phyloP scores from a whole-genome alignment of 2,329 filamentous ascomycete species.

The Parascedosporium putredinis region DNA sequence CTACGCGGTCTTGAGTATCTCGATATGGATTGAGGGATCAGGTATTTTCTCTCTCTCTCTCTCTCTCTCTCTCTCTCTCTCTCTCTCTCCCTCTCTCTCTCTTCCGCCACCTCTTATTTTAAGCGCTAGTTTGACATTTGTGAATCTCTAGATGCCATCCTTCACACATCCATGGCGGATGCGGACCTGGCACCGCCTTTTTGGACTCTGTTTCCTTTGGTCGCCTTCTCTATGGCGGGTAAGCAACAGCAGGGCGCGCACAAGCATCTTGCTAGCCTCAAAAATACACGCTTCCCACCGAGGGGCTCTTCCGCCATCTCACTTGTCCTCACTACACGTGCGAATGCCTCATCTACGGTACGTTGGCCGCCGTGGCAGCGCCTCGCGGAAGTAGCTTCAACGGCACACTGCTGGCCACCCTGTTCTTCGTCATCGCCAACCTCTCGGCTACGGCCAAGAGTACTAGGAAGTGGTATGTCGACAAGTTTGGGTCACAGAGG shows the following conservation, averaged over 20 bases:
- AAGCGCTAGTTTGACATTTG: too few species aligned
- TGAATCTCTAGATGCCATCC: slow-evolving; percentile 20
- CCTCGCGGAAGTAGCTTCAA: slow-evolving; percentile 58
- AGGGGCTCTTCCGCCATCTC: slow-evolving; percentile 60
- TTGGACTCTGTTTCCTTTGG: slow-evolving; percentile 32
- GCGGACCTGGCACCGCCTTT: background rate
- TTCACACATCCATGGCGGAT: slow-evolving; percentile 10
- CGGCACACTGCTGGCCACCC: slow-evolving; percentile 57
- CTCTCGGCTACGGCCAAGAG: slow-evolving; percentile 70
- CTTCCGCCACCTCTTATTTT: too few species aligned
- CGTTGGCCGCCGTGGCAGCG: slow-evolving; percentile 64
- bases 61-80: too few species aligned
- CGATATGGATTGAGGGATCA: slow-evolving; percentile 76
- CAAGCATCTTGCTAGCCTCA: slow-evolving; percentile 55
- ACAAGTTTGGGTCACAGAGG: slow-evolving; percentile 59
- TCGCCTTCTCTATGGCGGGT: slow-evolving; percentile 60
- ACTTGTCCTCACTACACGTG: slow-evolving; percentile 87
- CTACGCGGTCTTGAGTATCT: slow-evolving; percentile 63
- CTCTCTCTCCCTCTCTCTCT: too few species aligned
- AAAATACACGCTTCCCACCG: slow-evolving; percentile 75
- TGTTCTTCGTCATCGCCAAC: slow-evolving; percentile 67
- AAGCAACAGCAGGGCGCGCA: slow-evolving; percentile 67
- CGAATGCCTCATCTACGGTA: slow-evolving; percentile 74
- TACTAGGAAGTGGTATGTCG: slow-evolving; percentile 68
- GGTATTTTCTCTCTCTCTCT: slow-evolving; percentile 37